These are phyloP conservation scores for Trichophyton simii DNA, from an alignment of 2,329 filamentous ascomycete genomes.

Conservation along the genomic window DNA sequence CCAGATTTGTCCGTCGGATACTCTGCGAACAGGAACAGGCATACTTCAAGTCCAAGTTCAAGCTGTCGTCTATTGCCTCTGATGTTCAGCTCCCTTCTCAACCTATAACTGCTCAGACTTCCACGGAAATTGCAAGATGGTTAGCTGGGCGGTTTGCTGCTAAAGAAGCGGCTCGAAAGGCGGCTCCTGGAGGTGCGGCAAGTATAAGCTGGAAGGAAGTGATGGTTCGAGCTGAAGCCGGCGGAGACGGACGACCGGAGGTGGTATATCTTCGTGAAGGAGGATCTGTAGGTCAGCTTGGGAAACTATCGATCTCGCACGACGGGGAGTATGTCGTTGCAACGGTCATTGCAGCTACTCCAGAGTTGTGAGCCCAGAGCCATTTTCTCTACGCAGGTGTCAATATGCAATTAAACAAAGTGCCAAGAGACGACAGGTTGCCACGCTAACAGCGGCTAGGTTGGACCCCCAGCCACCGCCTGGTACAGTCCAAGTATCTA, in stretches of 20 bases:
- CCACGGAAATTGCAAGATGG: conserved; percentile 30
- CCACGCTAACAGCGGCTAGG: too few species aligned
- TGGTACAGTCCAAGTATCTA: too few species aligned
- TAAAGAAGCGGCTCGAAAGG: conserved; percentile 60
- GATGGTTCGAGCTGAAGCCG: conserved; percentile 25
- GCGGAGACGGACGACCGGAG: conserved; percentile 23
- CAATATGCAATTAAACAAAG: too few species aligned
- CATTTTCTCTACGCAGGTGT: too few species aligned
- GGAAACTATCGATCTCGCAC: conserved; percentile 70
- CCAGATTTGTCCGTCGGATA: conserved; percentile 37
- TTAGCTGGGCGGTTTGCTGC: conserved; percentile 51
- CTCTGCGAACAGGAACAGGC: conserved; percentile 29
- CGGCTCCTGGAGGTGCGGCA: conserved; percentile 43
- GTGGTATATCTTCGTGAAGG: conserved; percentile 25
- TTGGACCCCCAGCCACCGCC: too few species aligned
- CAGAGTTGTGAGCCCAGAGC: conserved; percentile 38
- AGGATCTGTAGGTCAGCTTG: conserved; percentile 40
- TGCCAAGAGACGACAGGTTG: too few species aligned
- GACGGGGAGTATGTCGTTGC: conserved; percentile 64
- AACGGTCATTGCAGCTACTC: conserved; percentile 50
- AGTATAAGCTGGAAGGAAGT: conserved; percentile 52
- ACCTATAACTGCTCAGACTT: conserved; percentile 14
- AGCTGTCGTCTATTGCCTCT: conserved; percentile 10
- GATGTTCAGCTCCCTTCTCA: conserved; percentile 14
- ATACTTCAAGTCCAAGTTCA: conserved; percentile 28